Conservation (phyloP, 768 basidiomycete species). For the Tulasnella sp. region DNA sequence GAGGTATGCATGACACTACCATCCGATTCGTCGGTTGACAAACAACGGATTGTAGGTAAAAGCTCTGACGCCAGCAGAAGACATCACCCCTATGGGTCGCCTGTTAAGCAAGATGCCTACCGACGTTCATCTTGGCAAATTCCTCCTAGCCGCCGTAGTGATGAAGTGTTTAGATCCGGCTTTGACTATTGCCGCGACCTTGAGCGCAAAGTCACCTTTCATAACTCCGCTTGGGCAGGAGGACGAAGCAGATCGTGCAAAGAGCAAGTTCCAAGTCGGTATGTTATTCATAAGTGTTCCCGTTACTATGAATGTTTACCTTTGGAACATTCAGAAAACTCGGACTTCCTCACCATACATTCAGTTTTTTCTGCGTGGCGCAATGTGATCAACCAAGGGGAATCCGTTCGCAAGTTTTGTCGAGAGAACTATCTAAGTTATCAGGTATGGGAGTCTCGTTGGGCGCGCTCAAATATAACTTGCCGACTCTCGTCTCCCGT, state of each 20-base stretch:
- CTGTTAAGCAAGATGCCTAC: conserved; percentile 85
- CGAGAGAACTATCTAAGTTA: conserved; percentile 68
- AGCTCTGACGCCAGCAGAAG: conserved; percentile 72
- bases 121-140: conserved; percentile 92
- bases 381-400: conserved; percentile 48
- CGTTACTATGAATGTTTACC: neutral
- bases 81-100: conserved; percentile 89
- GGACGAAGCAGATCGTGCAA: conserved; percentile 74
- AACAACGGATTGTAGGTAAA: conserved; percentile 42
- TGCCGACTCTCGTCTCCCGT: conserved; percentile 3
- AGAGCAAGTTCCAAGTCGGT: conserved; percentile 67
- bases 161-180: conserved; percentile 91
- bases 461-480: neutral
- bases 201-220: conserved; percentile 91
- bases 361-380: conserved; percentile 86
- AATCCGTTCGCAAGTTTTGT: conserved; percentile 62
- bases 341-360: conserved; percentile 88
- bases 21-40: neutral
- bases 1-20: conserved; percentile 40
- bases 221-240: conserved; percentile 79
- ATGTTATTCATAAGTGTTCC: conserved; percentile 21
- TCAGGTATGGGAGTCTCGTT: conserved; percentile 37
- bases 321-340: conserved; percentile 49
- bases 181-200: conserved; percentile 85
- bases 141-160: conserved; percentile 69